Base-by-base conservation (phyloP, 2,329 filamentous ascomycete species). In the Alternaria gansuensis region DNA sequence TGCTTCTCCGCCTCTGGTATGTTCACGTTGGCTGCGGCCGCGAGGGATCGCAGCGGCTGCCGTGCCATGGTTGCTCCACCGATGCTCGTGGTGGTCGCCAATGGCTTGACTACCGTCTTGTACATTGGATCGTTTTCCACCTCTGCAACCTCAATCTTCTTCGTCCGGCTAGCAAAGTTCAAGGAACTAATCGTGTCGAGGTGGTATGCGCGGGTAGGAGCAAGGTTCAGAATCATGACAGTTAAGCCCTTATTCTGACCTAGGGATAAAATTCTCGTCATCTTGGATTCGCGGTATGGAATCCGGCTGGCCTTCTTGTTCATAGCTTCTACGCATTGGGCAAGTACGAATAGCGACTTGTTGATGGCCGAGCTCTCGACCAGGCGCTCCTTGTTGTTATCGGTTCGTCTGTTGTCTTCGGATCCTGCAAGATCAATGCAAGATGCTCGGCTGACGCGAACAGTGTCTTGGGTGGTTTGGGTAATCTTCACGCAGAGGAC, bases 281-380 rank as follows among this genome's bases (percentile, higher is more conserved):
- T 97, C 82, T 98, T 97, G 53, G 91, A 95, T 75, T 97, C 94
- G 56, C 94, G 86, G 76, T 96, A 98, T 0, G 95, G 94, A 71
- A 98, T 94, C 33, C 94, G 87, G 68, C 79, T 77, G 60, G 88
- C 85, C 70, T 88, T 88, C 74, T 87, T 87, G 71, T 90, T 91
- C 74, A 98, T 98, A 55, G 94, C 94, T 75, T 98, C 94, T 52
- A 98, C 94, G 70, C 94, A 98, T 76, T 97, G 93, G 41, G 92
- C 94, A 48, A 98, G 81, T 17, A 97, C 93, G 71, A 98, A 98
- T 6, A 98, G 83, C 64, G 92, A 96, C 81, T 97, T 98, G 84
- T 98, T 98, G 82, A 98, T 98, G 72, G 92, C 94, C 0, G 94
- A 93, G 37, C 93, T 97, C 78, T 98, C 94, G n/a, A 97, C 87